phyloP scores from a whole-genome alignment of 2,329 filamentous ascomycete genomes.

The Cladosporium sp. region DNA sequence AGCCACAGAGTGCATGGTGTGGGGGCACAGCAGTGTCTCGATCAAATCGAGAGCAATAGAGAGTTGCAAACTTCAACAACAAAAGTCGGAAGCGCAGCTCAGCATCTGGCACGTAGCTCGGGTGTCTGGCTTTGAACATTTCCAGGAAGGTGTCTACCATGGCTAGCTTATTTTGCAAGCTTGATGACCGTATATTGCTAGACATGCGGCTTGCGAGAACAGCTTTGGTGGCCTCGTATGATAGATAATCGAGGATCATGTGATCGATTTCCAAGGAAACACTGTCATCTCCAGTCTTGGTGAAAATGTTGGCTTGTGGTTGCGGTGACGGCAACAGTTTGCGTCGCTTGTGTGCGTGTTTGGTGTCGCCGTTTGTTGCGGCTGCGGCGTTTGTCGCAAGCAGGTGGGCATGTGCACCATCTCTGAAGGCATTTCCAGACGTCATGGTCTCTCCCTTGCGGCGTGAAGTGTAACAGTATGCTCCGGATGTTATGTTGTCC shows the following conservation, averaged over 20 bases:
- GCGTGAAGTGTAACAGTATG: background rate
- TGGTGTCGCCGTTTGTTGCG: background rate
- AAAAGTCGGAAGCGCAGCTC: conserved; percentile 51
- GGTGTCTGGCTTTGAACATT: conserved; percentile 45
- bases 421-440: conserved; percentile 16
- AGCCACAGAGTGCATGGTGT: conserved; percentile 35
- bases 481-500: background rate
- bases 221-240: conserved; percentile 48
- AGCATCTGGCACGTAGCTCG: conserved; percentile 34
- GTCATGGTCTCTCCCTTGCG: background rate
- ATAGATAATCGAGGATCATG: conserved; percentile 59
- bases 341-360: conserved; percentile 17
- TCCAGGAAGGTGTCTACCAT: conserved; percentile 44
- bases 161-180: conserved; percentile 19
- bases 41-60: conserved; percentile 46
- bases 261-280: conserved; percentile 51
- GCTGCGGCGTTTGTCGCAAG: background rate
- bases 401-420: background rate
- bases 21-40: conserved; percentile 42
- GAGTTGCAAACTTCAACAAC: conserved; percentile 48
- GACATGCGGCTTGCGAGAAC: conserved; percentile 38
- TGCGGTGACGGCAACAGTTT: conserved; percentile 10
- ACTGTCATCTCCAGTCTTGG: conserved; percentile 32
- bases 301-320: conserved; percentile 19
- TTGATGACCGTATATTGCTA: background rate